Conservation (phyloP, 169 alveolate species). For the Cryptosporidium meleagridis region DNA sequence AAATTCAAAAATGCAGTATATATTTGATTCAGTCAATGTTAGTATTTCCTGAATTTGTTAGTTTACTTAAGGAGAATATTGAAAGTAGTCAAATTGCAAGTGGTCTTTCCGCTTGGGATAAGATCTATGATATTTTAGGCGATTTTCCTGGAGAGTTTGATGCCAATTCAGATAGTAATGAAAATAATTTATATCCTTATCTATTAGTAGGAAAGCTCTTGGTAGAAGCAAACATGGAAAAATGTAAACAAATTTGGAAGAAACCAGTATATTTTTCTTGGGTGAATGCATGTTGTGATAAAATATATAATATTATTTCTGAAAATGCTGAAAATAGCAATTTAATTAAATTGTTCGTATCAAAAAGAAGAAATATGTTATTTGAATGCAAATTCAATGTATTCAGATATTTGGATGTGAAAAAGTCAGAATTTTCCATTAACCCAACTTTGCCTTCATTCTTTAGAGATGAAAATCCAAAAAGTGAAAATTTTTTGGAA, state of each 20-base stretch:
- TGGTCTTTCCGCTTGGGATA: neutral
- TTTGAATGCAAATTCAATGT: constrained; percentile 49
- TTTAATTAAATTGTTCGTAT: neutral
- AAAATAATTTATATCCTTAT: constrained; percentile 28
- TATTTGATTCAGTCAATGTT: constrained; percentile 47
- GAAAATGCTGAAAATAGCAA: neutral
- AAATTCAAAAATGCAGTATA: constrained; percentile 16
- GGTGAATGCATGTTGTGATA: constrained; percentile 32
- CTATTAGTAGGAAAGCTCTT: constrained; percentile 35
- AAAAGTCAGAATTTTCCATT: constrained; percentile 48
- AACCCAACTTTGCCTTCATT: constrained; percentile 34
- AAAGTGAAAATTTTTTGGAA: neutral
- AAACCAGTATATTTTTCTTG: constrained; percentile 2
- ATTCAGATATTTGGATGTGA: constrained; percentile 59
- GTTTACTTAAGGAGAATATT: neutral
- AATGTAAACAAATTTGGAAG: constrained; percentile 39
- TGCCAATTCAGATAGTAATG: neutral
- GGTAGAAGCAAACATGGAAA: constrained; percentile 63
- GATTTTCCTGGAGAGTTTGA: neutral
- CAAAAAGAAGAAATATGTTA: constrained; percentile 6
- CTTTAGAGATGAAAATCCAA: constrained; percentile 23
- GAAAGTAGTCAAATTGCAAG: neutral
- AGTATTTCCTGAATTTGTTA: constrained; percentile 55
- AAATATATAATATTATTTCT: neutral
- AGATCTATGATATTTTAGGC: neutral